Evolutionary conservation across 2,329 filamentous ascomycete species (phyloP), one percentile per base, ranked within the genome.

Genomic region (Claviceps lovelessii): DNA sequence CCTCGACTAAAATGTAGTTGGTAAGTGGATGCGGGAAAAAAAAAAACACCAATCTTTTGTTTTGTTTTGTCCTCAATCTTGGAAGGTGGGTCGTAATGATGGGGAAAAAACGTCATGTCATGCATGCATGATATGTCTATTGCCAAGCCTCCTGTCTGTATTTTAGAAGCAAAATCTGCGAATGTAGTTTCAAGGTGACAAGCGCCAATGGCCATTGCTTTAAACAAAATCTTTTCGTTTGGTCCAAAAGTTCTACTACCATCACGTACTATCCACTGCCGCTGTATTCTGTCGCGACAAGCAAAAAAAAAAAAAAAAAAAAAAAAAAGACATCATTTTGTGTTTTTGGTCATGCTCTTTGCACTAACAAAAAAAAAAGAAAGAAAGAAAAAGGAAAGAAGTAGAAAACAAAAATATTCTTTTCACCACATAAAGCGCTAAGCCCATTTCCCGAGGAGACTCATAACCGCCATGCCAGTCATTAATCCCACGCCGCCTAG

Each of bases 391-490:
- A 23, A 2, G 23, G 23, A 23, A 23, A 23, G 23, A 23, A 23
- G 3, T 2, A 23, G 23, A 23, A 23, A 23, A 23, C 2, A 23
- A 23, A 23, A 23, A 23, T 2, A 23, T 23, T 23, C 23, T 23
- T 23, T 23, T 23, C 23, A 23, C 23, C 23, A 23, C 10, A 15
- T 11, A 15, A 13, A 29, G 19, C 11, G 28, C 41, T 65, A 86
- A 33, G 85, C 85, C 85, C 86, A 90, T 64, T 88, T 88, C 0
- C 85, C 86, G 29, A 90, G 69, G 28, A 89, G 64, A 55, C 83
- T 83, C 86, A 90, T 89, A 45, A 86, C 59, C 0, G 77, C 72
- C 72, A 89, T 72, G 1, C 86, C 86, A 0, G 73, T 66, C 2
- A 87, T 59, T 49, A 89, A 68, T 5, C 77, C 76, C 4, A 75